These are phyloP conservation scores for Rubia peregrina DNA, from an alignment of 305 asterid genomes.

Conservation along the genomic window DNA sequence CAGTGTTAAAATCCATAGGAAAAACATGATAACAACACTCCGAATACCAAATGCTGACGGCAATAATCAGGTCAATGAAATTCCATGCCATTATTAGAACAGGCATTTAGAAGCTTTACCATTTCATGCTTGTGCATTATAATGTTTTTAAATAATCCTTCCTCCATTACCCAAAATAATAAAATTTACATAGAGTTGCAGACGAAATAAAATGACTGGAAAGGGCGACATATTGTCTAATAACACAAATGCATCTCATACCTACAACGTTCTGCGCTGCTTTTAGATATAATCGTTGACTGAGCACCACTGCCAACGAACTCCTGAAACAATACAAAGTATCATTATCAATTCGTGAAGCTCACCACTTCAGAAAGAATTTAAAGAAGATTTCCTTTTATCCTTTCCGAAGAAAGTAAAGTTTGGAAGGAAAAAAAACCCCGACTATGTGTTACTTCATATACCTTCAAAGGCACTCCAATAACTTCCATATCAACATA, in stretches of 20 bases:
- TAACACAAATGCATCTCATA: constrained; percentile 26
- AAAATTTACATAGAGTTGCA: not conserved
- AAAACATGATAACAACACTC: not conserved
- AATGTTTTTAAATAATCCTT: not conserved
- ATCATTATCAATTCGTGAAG: not conserved
- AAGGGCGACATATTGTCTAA: not conserved
- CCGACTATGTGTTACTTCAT: not conserved
- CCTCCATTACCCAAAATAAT: not conserved
- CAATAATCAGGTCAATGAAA: not conserved
- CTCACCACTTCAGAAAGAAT: too few species aligned
- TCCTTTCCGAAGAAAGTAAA: not conserved
- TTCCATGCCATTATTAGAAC: not conserved
- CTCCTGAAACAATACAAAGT: constrained; percentile 50
- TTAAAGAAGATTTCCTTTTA: too few species aligned
- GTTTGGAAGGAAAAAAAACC: not conserved
- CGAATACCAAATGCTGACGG: not conserved
- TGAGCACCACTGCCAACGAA: constrained; percentile 99
- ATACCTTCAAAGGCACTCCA: constrained; percentile 88
- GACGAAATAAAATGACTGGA: not conserved
- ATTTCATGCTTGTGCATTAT: not conserved
- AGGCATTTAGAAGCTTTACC: not conserved
- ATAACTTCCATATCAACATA: constrained; percentile 99
- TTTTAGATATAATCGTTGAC: constrained; percentile 92
- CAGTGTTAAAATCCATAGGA: not conserved
- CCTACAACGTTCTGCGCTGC: constrained; percentile 97